Conservation (phyloP, 2,329 filamentous ascomycete genomes). For the Fonsecaea monophora region DNA sequence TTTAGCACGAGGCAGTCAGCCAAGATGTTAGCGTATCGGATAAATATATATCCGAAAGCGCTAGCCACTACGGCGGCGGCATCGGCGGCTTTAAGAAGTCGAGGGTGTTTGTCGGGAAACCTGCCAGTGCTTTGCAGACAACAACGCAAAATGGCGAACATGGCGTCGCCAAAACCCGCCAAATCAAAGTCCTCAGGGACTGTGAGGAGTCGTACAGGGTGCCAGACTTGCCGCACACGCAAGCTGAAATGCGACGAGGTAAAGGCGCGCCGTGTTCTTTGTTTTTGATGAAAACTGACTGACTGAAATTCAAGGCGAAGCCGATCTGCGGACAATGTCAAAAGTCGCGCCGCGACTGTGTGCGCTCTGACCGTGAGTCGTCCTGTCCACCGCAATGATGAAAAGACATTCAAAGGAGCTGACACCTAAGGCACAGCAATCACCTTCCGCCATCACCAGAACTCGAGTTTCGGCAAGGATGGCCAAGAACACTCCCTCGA, state of each 20-base stretch:
- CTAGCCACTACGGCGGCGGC: neutral
- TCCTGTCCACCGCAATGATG: neutral
- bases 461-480: slow-evolving; percentile 49
- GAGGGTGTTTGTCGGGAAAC: slow-evolving; percentile 10
- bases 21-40: neutral
- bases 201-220: slow-evolving; percentile 39
- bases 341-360: slow-evolving; percentile 37
- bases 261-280: slow-evolving; percentile 7
- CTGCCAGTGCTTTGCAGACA: slow-evolving; percentile 10
- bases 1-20: neutral
- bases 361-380: slow-evolving; percentile 36
- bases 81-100: slow-evolving; percentile 2
- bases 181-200: slow-evolving; percentile 27
- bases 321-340: slow-evolving; percentile 38
- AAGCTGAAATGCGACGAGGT: slow-evolving; percentile 42
- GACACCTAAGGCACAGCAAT: slow-evolving; percentile 52
- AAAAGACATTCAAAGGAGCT: slow-evolving; percentile 1
- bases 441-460: slow-evolving; percentile 72
- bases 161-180: slow-evolving; percentile 18
- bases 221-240: slow-evolving; percentile 38
- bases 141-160: slow-evolving; percentile 8
- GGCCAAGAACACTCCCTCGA: slow-evolving; percentile 26
- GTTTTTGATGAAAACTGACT: slow-evolving; percentile 20
- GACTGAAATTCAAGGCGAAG: slow-evolving; percentile 16
- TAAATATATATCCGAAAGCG: neutral